Percentiles rank a stretch among this genome's conserved stretches.
Conservation (phyloP, 1,284 basidiomycete species). For the Blastosporella zonata region DNA sequence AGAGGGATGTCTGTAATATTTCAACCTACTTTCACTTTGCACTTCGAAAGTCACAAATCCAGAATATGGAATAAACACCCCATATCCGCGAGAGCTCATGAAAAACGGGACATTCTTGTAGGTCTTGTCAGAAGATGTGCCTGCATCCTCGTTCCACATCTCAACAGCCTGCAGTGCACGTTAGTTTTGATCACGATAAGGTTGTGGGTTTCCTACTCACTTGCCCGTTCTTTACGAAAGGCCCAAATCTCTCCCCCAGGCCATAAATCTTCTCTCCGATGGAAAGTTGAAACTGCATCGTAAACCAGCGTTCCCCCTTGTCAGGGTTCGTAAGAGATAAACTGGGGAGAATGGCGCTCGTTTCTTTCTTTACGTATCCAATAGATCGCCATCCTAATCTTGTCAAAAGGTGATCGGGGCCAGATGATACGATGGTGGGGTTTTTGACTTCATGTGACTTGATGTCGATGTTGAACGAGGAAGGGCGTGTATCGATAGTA, state of each 20-base stretch:
- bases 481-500: conserved; percentile 26
- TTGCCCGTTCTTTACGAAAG: conserved; percentile 59
- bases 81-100: conserved; percentile 52
- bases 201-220: conserved; percentile 1
- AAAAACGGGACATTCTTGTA: conserved; percentile 58
- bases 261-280: conserved; percentile 61
- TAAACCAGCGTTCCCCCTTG: conserved; percentile 44
- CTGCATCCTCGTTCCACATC: conserved; percentile 57
- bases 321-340: conserved; percentile 30
- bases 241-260: conserved; percentile 55
- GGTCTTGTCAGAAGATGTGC: conserved; percentile 52
- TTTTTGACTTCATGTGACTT: conserved; percentile 20
- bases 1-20: neutral
- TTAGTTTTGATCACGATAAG: neutral
- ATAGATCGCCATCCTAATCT: conserved; percentile 29
- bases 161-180: conserved; percentile 36
- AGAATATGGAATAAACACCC: conserved; percentile 56
- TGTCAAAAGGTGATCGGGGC: conserved; percentile 33
- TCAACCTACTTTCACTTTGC: conserved; percentile 27
- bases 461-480: conserved; percentile 28
- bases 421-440: conserved; percentile 22
- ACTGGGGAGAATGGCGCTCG: conserved; percentile 38
- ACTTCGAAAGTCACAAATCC: conserved; percentile 40
- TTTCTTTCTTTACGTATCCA: conserved; percentile 27
- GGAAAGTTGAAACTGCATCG: conserved; percentile 52